These are phyloP conservation scores for Pilasporangium apinafurcum DNA, from an alignment of 352 stramenopile genomes.

Conservation along the genomic window DNA sequence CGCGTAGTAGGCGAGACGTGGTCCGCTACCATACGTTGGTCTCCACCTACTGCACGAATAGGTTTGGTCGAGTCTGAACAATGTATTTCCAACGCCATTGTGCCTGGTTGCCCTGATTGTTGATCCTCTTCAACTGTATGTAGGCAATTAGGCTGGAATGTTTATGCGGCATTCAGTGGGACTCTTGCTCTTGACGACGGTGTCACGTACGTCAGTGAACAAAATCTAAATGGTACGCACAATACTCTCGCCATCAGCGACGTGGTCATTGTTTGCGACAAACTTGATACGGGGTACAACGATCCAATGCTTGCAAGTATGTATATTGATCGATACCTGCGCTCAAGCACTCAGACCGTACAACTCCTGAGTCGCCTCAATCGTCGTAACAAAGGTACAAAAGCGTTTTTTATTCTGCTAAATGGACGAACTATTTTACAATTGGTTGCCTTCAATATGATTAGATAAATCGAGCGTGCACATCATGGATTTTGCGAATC, in stretches of 20 bases:
- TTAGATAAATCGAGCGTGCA: conserved; percentile 33
- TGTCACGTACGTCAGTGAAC: conserved; percentile 33
- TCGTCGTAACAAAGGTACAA: conserved; percentile 36
- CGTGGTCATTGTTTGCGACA: conserved; percentile 81
- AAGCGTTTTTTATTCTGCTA: not conserved
- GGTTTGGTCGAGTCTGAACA: conserved; percentile 9
- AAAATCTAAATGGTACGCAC: conserved; percentile 53
- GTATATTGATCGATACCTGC: conserved; percentile 80
- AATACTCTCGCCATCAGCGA: conserved; percentile 50
- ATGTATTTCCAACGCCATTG: not conserved
- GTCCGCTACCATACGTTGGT: conserved; percentile 70
- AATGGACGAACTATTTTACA: not conserved
- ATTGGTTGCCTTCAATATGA: not conserved
- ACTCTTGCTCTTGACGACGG: conserved; percentile 15
- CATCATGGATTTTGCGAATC: conserved; percentile 72
- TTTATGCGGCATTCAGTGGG: conserved; percentile 70
- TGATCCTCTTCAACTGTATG: too few species aligned
- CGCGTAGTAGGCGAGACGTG: conserved; percentile 69
- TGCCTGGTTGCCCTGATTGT: too few species aligned
- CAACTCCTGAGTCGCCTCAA: conserved; percentile 82
- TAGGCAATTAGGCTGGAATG: conserved; percentile 45
- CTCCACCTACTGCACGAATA: conserved; percentile 45
- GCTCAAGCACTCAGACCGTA: conserved; percentile 57
- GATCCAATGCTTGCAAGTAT: conserved; percentile 65
- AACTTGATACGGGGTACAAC: conserved; percentile 84